Evolutionary conservation across 352 stramenopile genomes (phyloP), one percentile per base, ranked within the genome.

Genomic region (Plasmopara muralis): DNA sequence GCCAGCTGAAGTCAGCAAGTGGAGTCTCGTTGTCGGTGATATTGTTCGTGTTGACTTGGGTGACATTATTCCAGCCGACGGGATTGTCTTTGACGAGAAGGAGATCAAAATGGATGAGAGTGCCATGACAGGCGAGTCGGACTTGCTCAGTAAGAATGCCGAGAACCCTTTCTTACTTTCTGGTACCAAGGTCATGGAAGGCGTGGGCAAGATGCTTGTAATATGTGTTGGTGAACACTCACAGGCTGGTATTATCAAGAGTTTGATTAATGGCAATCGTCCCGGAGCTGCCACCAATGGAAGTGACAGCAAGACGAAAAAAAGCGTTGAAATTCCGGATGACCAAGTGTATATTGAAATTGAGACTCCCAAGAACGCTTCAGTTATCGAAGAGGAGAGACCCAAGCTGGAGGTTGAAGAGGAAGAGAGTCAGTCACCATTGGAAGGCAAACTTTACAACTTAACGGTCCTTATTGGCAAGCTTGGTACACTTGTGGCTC

Each of bases 61-160:
- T n/a, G 91, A 97, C 59, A 90, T 91, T 20, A 76, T 97, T 31
- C 85, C 89, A 0, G 88, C 86, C 5, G 91, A 97, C 54, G 83
- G 83, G 43, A 74, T 96, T 30, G 66, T 97, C 14, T 79, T 96
- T 51, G 69, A 86, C 33, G 73, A 72, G 20, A 89, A 89, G 51
- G 85, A 92, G 42, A 60, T 97, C 12, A 90, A 89, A 57, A 81
- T 93, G 48, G 86, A 97, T 55, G 87, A 97, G 54, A 91, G 72
- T 20, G 71, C 83, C 15, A 73, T 97, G 53, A 97, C 90, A 15
- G 91, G 90, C 28, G 91, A 97, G 64, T 85, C 89, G 10, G 85
- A 95, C 35, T 56, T 95, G 16, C 33, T 97, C 1, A 50, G 62
- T 13, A 97, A 96, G 72, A 74, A 65, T 47, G 47, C 47, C 5